Base-by-base conservation (phyloP, 805 yeast species). In the Suhomyces tanzawaensis region DNA sequence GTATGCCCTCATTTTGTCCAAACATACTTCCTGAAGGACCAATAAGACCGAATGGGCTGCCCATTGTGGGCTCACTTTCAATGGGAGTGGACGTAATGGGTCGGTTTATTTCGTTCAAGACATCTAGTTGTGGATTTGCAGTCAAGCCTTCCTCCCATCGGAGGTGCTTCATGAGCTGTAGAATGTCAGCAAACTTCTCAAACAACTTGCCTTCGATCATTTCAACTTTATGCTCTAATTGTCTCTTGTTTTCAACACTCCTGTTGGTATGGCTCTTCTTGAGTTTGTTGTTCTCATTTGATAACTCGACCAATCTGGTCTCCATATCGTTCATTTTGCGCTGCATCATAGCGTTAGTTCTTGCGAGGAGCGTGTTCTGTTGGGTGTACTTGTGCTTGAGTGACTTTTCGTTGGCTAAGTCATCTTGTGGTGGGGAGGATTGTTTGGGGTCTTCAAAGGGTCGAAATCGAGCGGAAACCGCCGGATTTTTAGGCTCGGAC, bases 331-430 rank as follows among this genome's bases (percentile, higher is more conserved):
- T 57, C 18, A 82, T 63, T 45, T 68, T 75, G 26, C 70, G 53
- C 68, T 73, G 64, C 53, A 82, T 60, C 16, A 67, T 53, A 3
- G 82, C 72, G 52, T 79, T 81, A 34, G 72, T 74, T 44, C 70
- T 76, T 1, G 86, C 86, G 19, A 84, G 57, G n/a, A 74, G 71
- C 37, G 66, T 68, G 56, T 83, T 83, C 49, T 77, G 82, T n/a
- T 52, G 53, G 4, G 55, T 34, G 37, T 64, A 71, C 32, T 58
- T 50, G 58, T 70, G 34, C 45, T 53, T 29, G 12, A 24, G 7
- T 21, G 24, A 21, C 24, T 7, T 7, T 7, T 21, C 24, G 24
- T 21, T 7, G 11, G 24, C 24, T 21, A 11, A 7, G 11, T 7
- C 9, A 7, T 24, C 27, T 24, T 7, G 27, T 9, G 27, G 14